phyloP scores from a whole-genome alignment of 2,329 filamentous ascomycete genomes.

The Grosmannia huntii region DNA sequence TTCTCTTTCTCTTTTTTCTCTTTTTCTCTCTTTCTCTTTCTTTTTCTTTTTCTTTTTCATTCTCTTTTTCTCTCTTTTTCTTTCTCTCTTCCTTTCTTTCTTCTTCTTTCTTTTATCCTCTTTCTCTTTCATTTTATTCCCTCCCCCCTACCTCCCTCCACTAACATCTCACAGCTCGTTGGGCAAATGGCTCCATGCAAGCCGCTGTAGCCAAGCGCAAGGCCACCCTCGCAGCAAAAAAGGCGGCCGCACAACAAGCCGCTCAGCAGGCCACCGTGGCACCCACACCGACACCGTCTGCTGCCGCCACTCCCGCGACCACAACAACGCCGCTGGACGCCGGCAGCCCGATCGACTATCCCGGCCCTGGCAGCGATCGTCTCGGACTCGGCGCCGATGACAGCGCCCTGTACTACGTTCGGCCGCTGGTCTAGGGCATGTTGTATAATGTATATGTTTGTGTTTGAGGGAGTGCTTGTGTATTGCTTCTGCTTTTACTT shows the following conservation, averaged over 20 bases:
- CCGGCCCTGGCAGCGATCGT: background rate
- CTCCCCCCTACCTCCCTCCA: constrained; percentile 2
- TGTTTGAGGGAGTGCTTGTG: background rate
- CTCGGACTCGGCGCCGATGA: background rate
- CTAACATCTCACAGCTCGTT: constrained; percentile 33
- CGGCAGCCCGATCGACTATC: background rate
- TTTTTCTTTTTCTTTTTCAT: constrained; percentile 2
- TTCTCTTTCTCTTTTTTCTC: background rate
- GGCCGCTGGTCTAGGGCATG: background rate
- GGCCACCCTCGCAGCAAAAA: constrained; percentile 46
- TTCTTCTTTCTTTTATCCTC: background rate
- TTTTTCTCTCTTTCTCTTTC: no score
- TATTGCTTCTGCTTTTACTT: no score
- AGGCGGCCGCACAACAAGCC: constrained; percentile 19
- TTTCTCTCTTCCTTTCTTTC: background rate
- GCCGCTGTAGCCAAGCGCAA: constrained; percentile 48
- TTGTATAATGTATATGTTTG: background rate
- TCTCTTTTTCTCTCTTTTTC: background rate
- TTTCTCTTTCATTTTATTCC: background rate
- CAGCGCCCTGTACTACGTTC: background rate
- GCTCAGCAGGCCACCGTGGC: constrained; percentile 1
- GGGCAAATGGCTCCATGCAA: constrained; percentile 48
- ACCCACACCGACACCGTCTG: background rate
- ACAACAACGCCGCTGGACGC: background rate
- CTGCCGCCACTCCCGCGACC: background rate